Evolutionary conservation across 2,329 filamentous ascomycete species (phyloP).

Genomic region (Aureobasidium sp.): DNA sequence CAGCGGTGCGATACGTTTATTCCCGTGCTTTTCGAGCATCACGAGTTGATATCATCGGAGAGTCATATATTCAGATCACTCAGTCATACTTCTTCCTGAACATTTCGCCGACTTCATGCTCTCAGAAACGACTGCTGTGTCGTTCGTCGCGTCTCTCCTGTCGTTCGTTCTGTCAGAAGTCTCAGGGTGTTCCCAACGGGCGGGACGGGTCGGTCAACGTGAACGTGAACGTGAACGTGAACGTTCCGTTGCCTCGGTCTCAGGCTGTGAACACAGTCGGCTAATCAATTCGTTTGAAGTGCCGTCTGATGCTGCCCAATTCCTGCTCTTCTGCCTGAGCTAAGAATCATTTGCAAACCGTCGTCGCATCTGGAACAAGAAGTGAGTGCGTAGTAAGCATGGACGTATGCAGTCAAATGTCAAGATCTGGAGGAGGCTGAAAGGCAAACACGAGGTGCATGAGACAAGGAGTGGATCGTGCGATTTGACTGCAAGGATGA

Average conservation of each 20-base stretch:
- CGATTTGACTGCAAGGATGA: background rate
- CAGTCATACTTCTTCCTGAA: background rate
- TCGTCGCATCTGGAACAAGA: too few species aligned
- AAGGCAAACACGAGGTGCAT: background rate
- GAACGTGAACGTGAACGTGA: background rate
- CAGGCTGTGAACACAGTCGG: background rate
- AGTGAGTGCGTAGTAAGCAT: too few species aligned
- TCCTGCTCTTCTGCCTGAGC: background rate
- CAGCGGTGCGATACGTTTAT: background rate
- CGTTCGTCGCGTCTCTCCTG: background rate
- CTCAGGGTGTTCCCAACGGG: background rate
- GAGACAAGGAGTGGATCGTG: background rate
- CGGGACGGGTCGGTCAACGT: constrained; percentile 2
- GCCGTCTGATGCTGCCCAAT: too few species aligned
- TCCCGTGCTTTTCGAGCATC: background rate
- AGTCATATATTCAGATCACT: background rate
- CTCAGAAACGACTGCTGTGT: background rate
- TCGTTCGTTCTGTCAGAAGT: background rate
- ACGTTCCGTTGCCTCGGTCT: constrained; percentile 1
- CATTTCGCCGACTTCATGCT: background rate
- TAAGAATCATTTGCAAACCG: background rate
- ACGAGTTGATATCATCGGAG: background rate
- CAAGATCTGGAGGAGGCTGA: background rate
- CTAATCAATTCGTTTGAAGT: background rate
- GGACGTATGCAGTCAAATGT: background rate